Evolutionary conservation across 1,139 yeast genomes (phyloP), one percentile per base, ranked within the genome.

Genomic region (Geotrichum australiense): DNA sequence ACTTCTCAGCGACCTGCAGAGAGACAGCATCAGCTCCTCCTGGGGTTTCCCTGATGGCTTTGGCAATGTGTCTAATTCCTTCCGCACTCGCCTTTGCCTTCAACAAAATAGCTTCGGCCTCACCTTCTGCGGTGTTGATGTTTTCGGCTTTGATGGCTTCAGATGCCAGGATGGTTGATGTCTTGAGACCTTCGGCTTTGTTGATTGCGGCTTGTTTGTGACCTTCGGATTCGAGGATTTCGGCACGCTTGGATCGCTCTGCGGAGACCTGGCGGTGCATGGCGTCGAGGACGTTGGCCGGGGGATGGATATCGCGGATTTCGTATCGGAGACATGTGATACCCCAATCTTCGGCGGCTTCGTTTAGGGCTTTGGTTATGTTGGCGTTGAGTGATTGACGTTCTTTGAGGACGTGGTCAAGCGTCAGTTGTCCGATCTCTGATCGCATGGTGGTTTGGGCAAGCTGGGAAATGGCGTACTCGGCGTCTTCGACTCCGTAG

Each of bases 361-460:
- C 93, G 58, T 85, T 85, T 55, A 85, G 78, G 6, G 81, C 85
- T n/a, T 67, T 57, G 45, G 87, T 83, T 59, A 85, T 84, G 63
- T 82, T 81, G 49, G 64, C 64, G 62, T 85, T 85, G 53, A 85
- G 70, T 25, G 71, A 58, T 57, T 81, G 89, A 55, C 94, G 72
- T 60, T 84, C 94, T 51, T 76, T 73, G 52, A 85, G 70, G 16
- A 83, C 93, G 42, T 79, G 75, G 56, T 85, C 94, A 53, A 85
- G 71, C 2, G 87, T 72, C 67, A 84, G 66, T 49, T 83, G 82
- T 40, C 94, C 94, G 55, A 85, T 85, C 62, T 85, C 94, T 1
- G 86, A 77, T 55, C 94, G 71, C 94, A 85, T 85, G 29, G 94
- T 83, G 16, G 95, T 84, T 60, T 84, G 94, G 0, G 94, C 94